Evolutionary conservation across 192 early-diverging fungal genomes (phyloP), one percentile per base, ranked within the genome.

Genomic region (Coemansia asiatica): DNA sequence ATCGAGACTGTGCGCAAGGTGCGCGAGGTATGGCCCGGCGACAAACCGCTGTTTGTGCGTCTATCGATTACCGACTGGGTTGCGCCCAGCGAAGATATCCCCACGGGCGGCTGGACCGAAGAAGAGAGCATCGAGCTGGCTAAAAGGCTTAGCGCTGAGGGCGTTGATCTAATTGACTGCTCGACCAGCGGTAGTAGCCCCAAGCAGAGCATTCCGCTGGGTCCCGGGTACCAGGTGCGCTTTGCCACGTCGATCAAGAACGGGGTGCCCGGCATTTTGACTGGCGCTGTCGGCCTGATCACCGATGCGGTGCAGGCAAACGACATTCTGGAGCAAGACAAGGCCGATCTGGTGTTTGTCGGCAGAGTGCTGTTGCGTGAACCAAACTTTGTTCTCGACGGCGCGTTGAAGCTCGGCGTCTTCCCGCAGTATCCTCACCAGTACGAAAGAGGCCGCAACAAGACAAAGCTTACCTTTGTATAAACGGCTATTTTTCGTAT

Each of bases 91-190:
- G 65, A 76, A 6, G 86, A 86, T 27, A 53, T 66, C 1, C 75
- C 69, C 18, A 64, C 69, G 15, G 81, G 82, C 1, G 86, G 90
- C 2, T 92, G 92, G 92, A 85, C 90, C 64, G 64, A 83, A 25
- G 84, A 93, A 19, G 92, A 98, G 31, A 85, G 88, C 6, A 76
- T 91, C 6, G 81, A 84, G 61, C 73, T 94, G 25, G 68, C 87
- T 22, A 71, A 73, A 10, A 60, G 74, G 26, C 81, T 95, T 18
- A 71, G 81, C 6, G 66, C 61, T 0, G 76, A 84, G 15, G 95
- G 94, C 29, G 89, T 97, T 0, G 95, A 98, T 74, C 68, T 96
- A n/a, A 61, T 97, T 29, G 92, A 97, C 68, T 84, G 84, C 58
- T 95, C 94, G 7, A 83, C 88, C 1, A 91, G 90, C 40, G 95